Percentiles rank a stretch among this genome's conserved stretches.
phyloP scores from a whole-genome alignment of 306 rosid species.

The Begonia loranthoides region DNA sequence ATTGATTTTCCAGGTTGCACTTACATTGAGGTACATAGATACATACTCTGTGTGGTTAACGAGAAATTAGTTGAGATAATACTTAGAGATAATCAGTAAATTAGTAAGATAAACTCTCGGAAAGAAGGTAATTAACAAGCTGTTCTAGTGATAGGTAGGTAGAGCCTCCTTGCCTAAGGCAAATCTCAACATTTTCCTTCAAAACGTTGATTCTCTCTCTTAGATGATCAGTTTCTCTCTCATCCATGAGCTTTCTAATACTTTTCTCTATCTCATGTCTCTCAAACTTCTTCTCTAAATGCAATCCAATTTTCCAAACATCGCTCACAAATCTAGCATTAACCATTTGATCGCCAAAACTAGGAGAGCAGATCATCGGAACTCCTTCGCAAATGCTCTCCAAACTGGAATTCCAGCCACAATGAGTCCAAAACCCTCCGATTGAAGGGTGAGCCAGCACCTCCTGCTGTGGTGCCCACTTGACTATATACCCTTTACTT shows the following conservation, averaged over 20 bases:
- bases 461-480: conserved; percentile 68
- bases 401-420: conserved; percentile 61
- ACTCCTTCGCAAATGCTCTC: conserved; percentile 55
- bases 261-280: conserved; percentile 33
- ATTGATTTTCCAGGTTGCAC: conserved; percentile 44
- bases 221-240: conserved; percentile 30
- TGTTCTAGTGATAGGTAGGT: conserved; percentile 2
- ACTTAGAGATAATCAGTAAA: background rate
- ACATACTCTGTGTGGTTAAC: too few relatives aligned
- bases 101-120: too few relatives aligned
- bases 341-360: conserved; percentile 38
- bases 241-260: conserved; percentile 22
- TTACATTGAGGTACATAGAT: too few relatives aligned
- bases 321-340: conserved; percentile 38
- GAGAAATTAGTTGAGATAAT: too few relatives aligned
- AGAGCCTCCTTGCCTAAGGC: conserved; percentile 14
- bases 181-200: conserved; percentile 24
- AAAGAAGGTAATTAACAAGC: conserved; percentile 12
- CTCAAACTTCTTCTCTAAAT: conserved; percentile 20
- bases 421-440: conserved; percentile 57
- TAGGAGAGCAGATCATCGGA: conserved; percentile 53
- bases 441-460: conserved; percentile 38
- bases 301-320: conserved; percentile 44
- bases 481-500: conserved; percentile 36
- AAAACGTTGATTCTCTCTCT: conserved; percentile 24